Evolutionary conservation across 768 basidiomycete genomes (phyloP).

Genomic region (Mycena metata): DNA sequence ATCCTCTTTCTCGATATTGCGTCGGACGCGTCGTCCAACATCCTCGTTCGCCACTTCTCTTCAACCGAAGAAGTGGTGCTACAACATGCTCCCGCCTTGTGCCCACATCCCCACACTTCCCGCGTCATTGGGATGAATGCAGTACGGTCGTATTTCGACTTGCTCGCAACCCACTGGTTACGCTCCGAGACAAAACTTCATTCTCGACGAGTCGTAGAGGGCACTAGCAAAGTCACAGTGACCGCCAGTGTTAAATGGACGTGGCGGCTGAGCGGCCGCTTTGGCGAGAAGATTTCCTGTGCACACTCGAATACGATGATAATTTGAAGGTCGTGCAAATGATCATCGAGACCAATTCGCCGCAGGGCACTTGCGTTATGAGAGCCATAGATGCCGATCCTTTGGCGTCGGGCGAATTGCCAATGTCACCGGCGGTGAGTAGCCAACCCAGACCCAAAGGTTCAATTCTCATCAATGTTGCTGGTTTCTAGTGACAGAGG

Average conservation of each 20-base stretch:
- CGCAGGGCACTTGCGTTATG: slow-evolving; percentile 61
- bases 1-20: slow-evolving; percentile 56
- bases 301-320: slow-evolving; percentile 62
- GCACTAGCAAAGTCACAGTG: slow-evolving; percentile 46
- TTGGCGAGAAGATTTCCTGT: slow-evolving; percentile 62
- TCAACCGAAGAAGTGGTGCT: slow-evolving; percentile 52
- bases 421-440: slow-evolving; percentile 8
- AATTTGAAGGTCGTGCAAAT: slow-evolving; percentile 56
- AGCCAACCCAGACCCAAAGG: too few species aligned
- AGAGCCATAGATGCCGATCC: slow-evolving; percentile 54
- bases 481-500: too few species aligned
- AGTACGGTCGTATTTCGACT: slow-evolving; percentile 64
- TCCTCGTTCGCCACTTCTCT: slow-evolving; percentile 57
- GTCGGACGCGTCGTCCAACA: slow-evolving; percentile 48
- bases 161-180: slow-evolving; percentile 60
- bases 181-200: slow-evolving; percentile 48
- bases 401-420: slow-evolving; percentile 12
- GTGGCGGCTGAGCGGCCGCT: slow-evolving; percentile 58
- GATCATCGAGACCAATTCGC: slow-evolving; percentile 56
- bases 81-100: slow-evolving; percentile 56
- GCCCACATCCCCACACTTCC: slow-evolving; percentile 50
- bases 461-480: too few species aligned
- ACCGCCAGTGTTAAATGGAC: slow-evolving; percentile 59
- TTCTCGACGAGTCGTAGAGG: slow-evolving; percentile 43
- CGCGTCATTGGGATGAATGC: slow-evolving; percentile 59